Base-by-base conservation (phyloP, 192 early-diverging fungal genomes). In the Mortierella alpina region DNA sequence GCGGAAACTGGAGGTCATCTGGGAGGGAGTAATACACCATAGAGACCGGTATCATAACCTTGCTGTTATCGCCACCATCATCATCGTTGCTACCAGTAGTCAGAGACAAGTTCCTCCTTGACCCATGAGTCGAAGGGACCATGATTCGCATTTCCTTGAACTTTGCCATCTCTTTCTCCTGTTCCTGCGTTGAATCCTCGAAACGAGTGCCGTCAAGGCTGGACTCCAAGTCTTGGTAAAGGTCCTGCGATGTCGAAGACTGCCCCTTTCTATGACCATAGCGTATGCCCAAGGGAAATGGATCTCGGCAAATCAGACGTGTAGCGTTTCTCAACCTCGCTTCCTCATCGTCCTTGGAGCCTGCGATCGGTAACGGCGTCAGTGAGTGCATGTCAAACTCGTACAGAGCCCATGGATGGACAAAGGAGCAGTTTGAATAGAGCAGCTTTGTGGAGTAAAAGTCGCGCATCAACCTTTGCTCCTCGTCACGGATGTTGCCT, bases 361-460 rank as follows among this genome's bases (percentile, higher is more conserved):
- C 18, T 8, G 20, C 55, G n/a, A 48, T 41, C 7, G 9, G 17
- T 1, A 7, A 7, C 40, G 51, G 20, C 23, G 54, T 50, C 17
- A 79, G 11, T 0, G 57, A 48, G 39, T 79, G 57, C 76, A 79
- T 71, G 10, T 79, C 59, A 20, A 59, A 56, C 17, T 79, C 76
- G 40, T 72, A 79, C 6, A 79, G 49, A 2, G 76, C 76, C 76
- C 76, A 79, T 0, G 76, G 76, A 18, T 62, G 63, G 9, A 79
- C 59, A 61, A 65, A 79, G n/a, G 76, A 79, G 15, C 68, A 60
- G 49, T 79, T 79, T 5, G 76, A 72, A 40, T 72, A 79, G 10
- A 41, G 20, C 4, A 79, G 57, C 58, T 49, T 64, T 11, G 76
- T 72, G 17, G 68, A 66, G 40, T 61, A 72, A 65, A 72, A 79